Evolutionary conservation across 2,329 filamentous ascomycete genomes (phyloP).

Genomic region (Fusarium dlaminii): DNA sequence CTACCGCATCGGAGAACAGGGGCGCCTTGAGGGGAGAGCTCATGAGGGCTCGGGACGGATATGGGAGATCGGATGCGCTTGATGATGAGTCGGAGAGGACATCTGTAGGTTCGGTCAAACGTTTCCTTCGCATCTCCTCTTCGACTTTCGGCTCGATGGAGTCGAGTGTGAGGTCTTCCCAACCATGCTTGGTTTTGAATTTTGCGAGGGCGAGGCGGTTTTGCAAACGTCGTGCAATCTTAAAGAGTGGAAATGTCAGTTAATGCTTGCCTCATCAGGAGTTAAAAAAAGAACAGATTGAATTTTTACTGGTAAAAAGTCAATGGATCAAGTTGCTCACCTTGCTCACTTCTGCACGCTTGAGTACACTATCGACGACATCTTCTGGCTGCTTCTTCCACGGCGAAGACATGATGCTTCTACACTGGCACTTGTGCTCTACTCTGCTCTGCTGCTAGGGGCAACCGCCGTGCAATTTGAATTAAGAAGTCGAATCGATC

Average conservation of each 20-base stretch:
- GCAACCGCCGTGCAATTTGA: constrained; percentile 23
- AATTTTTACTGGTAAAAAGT: not conserved
- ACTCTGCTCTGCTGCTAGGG: constrained; percentile 35
- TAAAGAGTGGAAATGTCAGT: constrained; percentile 40
- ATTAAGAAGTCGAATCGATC: constrained; percentile 2
- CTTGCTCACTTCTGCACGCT: constrained; percentile 79
- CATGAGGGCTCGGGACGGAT: constrained; percentile 74
- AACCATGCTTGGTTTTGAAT: constrained; percentile 96
- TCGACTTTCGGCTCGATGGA: constrained; percentile 86
- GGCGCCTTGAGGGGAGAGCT: constrained; percentile 86
- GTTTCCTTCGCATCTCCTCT: constrained; percentile 79
- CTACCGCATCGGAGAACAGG: constrained; percentile 85
- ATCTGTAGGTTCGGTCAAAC: constrained; percentile 72
- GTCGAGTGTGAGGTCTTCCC: constrained; percentile 88
- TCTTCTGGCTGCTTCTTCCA: constrained; percentile 71
- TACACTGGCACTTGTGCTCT: constrained; percentile 18
- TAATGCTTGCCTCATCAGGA: not conserved
- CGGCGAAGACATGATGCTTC: constrained; percentile 64
- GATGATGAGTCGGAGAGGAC: constrained; percentile 88
- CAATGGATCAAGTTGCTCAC: constrained; percentile 54
- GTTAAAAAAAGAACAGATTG: not conserved
- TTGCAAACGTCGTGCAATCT: constrained; percentile 95
- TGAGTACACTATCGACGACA: constrained; percentile 74
- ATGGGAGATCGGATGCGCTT: constrained; percentile 80
- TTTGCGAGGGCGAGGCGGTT: constrained; percentile 94